Conservation (phyloP, 768 basidiomycete genomes). For the Macrocybe gigantea region DNA sequence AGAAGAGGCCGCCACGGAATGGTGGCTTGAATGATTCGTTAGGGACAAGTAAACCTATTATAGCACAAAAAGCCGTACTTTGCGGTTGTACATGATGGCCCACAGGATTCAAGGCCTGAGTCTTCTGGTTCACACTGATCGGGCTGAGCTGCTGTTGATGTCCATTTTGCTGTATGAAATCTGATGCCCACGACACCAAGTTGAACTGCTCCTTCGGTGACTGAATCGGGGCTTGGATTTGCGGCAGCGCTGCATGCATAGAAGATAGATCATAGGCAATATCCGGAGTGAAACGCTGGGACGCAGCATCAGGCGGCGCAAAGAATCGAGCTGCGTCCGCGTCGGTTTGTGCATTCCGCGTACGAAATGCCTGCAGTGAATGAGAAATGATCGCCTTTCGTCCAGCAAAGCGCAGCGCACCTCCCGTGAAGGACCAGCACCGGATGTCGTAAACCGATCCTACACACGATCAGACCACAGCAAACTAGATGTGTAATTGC, state of each 20-base stretch:
- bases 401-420: conserved; percentile 26
- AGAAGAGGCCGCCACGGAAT: too few relatives aligned
- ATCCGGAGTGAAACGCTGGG: conserved; percentile 28
- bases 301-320: conserved; percentile 24
- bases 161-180: conserved; percentile 14
- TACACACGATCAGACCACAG: conserved; percentile 18
- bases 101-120: background rate
- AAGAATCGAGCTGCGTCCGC: conserved; percentile 75
- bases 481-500: conserved; percentile 9
- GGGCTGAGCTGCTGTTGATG: too few relatives aligned
- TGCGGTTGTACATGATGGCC: background rate
- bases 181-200: conserved; percentile 52
- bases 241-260: conserved; percentile 45
- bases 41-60: too few relatives aligned
- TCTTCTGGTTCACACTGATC: too few relatives aligned
- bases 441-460: conserved; percentile 66
- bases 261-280: conserved; percentile 54
- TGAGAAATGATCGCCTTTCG: background rate
- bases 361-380: conserved; percentile 49
- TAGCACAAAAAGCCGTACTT: too few relatives aligned
- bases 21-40: too few relatives aligned
- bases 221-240: conserved; percentile 13
- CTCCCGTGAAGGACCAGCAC: conserved; percentile 59
- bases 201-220: conserved; percentile 16
- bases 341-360: conserved; percentile 39